Evolutionary conservation across 805 yeast species (phyloP).

Genomic region (Teunomyces pallodes): DNA sequence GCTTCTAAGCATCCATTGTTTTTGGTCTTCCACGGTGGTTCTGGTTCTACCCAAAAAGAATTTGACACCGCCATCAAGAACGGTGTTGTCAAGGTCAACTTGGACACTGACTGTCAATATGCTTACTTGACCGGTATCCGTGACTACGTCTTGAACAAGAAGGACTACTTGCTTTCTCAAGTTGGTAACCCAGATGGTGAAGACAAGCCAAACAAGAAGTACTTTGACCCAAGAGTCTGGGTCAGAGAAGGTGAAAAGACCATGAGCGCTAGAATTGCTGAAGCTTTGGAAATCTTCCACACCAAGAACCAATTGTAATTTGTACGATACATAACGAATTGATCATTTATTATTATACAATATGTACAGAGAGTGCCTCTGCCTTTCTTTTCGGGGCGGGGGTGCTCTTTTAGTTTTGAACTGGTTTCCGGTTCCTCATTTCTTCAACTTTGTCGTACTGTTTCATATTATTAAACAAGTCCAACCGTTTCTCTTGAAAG

Average conservation of each 20-base stretch:
- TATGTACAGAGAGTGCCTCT: not conserved
- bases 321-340: slow-evolving; percentile 5
- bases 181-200: slow-evolving; percentile 99
- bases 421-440: slow-evolving; percentile 2
- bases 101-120: slow-evolving; percentile 98
- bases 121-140: slow-evolving; percentile 97
- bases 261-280: slow-evolving; percentile 81
- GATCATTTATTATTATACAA: slow-evolving; percentile 3
- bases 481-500: slow-evolving; percentile 40
- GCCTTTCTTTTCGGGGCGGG: not conserved
- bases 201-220: slow-evolving; percentile 99
- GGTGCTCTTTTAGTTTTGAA: not conserved
- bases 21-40: slow-evolving; percentile 99
- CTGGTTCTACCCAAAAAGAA: slow-evolving; percentile 92
- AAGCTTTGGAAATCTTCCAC: slow-evolving; percentile 86
- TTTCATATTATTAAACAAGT: slow-evolving; percentile 44
- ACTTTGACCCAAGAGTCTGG: slow-evolving; percentile 99
- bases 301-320: slow-evolving; percentile 58
- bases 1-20: slow-evolving; percentile 69
- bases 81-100: slow-evolving; percentile 99
- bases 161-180: slow-evolving; percentile 84
- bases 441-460: slow-evolving; percentile 24
- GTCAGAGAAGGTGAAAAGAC: slow-evolving; percentile 99
- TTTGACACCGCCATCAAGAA: slow-evolving; percentile 84
- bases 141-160: slow-evolving; percentile 93